Percentiles rank a stretch among this genome's conserved stretches.
Conservation (phyloP, 75 land plant genomes). For the Isoetes taiwanensis region DNA sequence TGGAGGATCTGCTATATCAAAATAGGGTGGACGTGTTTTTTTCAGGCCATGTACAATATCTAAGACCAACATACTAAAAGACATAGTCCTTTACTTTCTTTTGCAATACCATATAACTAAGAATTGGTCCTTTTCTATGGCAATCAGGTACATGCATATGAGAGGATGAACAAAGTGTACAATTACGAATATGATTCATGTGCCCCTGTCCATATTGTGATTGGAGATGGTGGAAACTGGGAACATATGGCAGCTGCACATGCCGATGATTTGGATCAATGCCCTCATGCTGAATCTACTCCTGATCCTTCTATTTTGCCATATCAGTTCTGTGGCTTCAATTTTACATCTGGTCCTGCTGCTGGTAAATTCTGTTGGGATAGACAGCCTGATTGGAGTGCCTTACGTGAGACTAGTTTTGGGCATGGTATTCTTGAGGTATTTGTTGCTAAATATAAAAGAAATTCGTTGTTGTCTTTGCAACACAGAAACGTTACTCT, state of each 20-base stretch:
- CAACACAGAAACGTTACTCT: too few species aligned
- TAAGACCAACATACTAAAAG: not conserved
- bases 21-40: constrained; percentile 74
- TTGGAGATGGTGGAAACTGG: constrained; percentile 95
- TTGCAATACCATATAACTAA: too few species aligned
- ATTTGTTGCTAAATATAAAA: too few species aligned
- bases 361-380: constrained; percentile 85
- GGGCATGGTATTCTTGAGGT: constrained; percentile 98
- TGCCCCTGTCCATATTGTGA: constrained; percentile 80
- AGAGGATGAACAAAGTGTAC: constrained; percentile 71
- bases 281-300: too few species aligned
- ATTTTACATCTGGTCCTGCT: constrained; percentile 73
- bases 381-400: constrained; percentile 92
- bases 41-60: constrained; percentile 71
- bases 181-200: constrained; percentile 67
- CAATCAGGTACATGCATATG: constrained; percentile 99
- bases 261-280: constrained; percentile 86
- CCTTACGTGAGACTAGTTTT: constrained; percentile 83
- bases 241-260: constrained; percentile 56
- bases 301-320: constrained; percentile 54
- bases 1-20: constrained; percentile 70
- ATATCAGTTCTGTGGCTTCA: constrained; percentile 57
- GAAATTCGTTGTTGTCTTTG: too few species aligned
- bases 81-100: too few species aligned
- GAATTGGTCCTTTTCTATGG: too few species aligned